phyloP scores from a whole-genome alignment of 768 basidiomycete genomes.

The Chalciporus sphaerocephalus region DNA sequence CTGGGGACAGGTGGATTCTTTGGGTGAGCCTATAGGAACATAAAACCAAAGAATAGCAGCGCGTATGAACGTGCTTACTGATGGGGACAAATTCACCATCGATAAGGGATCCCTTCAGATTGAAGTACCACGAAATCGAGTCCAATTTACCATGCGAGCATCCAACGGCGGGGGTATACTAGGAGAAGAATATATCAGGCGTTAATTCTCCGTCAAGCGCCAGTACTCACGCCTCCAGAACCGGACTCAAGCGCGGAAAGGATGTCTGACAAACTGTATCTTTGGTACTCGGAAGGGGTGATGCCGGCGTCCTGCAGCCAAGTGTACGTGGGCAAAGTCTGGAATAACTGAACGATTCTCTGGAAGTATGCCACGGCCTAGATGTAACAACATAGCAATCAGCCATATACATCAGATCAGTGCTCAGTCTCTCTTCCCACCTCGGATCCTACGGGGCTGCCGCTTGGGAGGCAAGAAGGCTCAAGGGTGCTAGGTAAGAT shows the following conservation, averaged over 20 bases:
- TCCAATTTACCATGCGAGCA: slow-evolving; percentile 39
- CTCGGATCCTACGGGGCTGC: slow-evolving; percentile 59
- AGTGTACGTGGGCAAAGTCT: slow-evolving; percentile 68
- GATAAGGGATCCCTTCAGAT: slow-evolving; percentile 59
- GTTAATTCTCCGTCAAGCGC: not conserved
- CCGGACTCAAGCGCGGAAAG: slow-evolving; percentile 51
- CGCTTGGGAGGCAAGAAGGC: slow-evolving; percentile 53
- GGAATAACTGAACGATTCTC: slow-evolving; percentile 52
- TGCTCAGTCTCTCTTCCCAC: no score
- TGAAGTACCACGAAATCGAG: slow-evolving; percentile 59
- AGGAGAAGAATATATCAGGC: slow-evolving; percentile 1
- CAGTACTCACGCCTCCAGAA: slow-evolving; percentile 41
- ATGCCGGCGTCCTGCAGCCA: slow-evolving; percentile 74
- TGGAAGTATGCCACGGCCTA: slow-evolving; percentile 68
- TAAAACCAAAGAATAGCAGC: slow-evolving; percentile 1
- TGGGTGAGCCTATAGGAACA: slow-evolving; percentile 43
- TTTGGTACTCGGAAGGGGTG: slow-evolving; percentile 54
- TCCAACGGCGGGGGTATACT: slow-evolving; percentile 49
- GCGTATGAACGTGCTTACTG: slow-evolving; percentile 34
- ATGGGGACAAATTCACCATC: slow-evolving; percentile 63
- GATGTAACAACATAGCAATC: not conserved
- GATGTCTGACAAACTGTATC: slow-evolving; percentile 54
- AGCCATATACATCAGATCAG: not conserved
- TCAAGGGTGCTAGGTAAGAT: slow-evolving; percentile 48
- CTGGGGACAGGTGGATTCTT: slow-evolving; percentile 48